Base-by-base conservation (phyloP, 805 yeast species). In the Wilhelminamyces savonicus region DNA sequence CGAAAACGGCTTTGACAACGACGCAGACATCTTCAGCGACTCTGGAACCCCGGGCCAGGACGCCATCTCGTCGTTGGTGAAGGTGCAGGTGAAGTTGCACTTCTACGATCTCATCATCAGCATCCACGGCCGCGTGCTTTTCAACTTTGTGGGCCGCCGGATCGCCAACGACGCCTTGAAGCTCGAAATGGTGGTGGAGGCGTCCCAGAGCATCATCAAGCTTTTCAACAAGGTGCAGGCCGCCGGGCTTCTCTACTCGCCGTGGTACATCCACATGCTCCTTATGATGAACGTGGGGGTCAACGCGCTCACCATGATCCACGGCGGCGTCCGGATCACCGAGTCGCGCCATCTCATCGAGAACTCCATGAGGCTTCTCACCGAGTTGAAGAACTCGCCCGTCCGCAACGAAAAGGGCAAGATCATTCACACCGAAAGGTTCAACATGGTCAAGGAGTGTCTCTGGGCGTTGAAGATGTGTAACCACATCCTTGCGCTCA, bases 391-490 rank as follows among this genome's bases (percentile, higher is more conserved):
- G 35, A 53, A 48, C 19, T 42, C 67, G 16, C 45, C 62, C 20
- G 61, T 64, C 5, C 38, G 46, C 15, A 48, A 52, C 30, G 48
- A 41, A 7, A 34, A 54, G 41, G 60, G 63, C 8, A 53, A 50
- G 27, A 38, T 52, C 5, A 32, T 62, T 8, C 41, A 52, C 25
- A 43, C 48, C 23, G 56, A 51, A 30, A 41, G 70, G 23, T 65
- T 61, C 41, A 59, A 55, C 30, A 76, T 76, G 83, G 71, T 69
- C 9, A 59, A 64, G 25, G 82, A 76, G 45, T 72, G 79, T 42
- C 42, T 73, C n/a, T 77, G 82, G 83, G 75, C 71, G 2, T 42
- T 77, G 24, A 74, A 73, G 37, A 70, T 68, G 60, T 53, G 74
- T 35, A 74, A 73, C 42, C 72, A 69, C 35, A 62, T 75, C 41